Evolutionary conservation across 208 protist species (phyloP), one percentile per base, ranked within the genome.

Genomic region (Leishmania gerbilli): DNA sequence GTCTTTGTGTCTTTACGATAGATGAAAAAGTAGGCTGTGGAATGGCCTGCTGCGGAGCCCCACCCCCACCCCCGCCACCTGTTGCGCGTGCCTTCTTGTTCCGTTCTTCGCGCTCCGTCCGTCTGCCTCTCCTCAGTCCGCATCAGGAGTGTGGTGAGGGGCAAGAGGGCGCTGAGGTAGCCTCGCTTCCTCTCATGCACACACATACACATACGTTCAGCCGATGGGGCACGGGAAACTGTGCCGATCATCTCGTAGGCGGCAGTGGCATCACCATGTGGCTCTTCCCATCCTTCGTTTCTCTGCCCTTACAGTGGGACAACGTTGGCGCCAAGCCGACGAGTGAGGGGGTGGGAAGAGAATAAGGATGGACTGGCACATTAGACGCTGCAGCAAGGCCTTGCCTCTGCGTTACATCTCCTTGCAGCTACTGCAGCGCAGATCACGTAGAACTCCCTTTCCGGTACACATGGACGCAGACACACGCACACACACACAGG

Each of bases 111-210:
- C 13, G 17, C 53, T 58, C 53, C 53, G 6, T 58, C 53, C 2
- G 40, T 49, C 40, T 71, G 0, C 21, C 67, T 49, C 40, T 71
- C 40, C 40, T 19, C 8, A 71, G 67, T 13, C 40, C 40, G 17
- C 67, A 0, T 49, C 34, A 24, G 13, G 31, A 27, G 34, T 68
- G 9, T 47, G 17, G 4, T 55, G 17, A 55, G 56, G 56, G 27
- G 68, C 3, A 9, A 42, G 68, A 51, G 3, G 5, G 24, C 42
- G 68, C 42, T 6, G 21, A 42, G 7, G 21, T 2, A 49, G 17
- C 62, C 40, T 80, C 71, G 15, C 56, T 19, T 56, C 53, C 40
- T 79, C 64, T 81, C 17, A 84, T 11, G 64, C 51, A 75, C 49
- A 81, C 27, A 19, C 51, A 55, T 13, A 55, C 51, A 21, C 51